These are phyloP conservation scores for Thuja plicata DNA, from an alignment of 83 land plant species.

Conservation along the genomic window DNA sequence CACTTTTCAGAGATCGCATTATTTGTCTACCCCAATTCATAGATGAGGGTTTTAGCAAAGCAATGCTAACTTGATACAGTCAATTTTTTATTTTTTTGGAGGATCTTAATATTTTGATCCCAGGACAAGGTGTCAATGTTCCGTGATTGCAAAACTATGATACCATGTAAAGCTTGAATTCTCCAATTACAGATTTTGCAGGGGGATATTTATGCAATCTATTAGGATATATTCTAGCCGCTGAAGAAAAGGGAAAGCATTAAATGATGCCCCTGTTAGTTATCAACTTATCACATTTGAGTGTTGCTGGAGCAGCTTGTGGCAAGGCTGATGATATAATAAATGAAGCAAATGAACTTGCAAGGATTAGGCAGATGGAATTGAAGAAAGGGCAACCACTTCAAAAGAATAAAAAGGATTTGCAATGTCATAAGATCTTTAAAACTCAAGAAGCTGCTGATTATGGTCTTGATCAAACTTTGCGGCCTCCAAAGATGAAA, in stretches of 20 bases:
- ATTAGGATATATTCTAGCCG: conserved; percentile 86
- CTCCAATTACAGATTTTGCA: conserved; percentile 79
- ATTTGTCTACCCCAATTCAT: conserved; percentile 83
- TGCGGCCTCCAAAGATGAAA: background rate
- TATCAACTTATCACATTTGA: conserved; percentile 73
- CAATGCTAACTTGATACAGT: conserved; percentile 84
- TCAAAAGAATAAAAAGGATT: conserved; percentile 40
- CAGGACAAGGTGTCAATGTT: conserved; percentile 95
- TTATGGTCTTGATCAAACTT: background rate
- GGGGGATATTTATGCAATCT: conserved; percentile 84
- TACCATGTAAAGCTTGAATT: conserved; percentile 88
- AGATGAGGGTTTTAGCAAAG: conserved; percentile 91
- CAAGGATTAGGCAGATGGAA: conserved; percentile 75
- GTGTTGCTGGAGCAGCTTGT: conserved; percentile 89
- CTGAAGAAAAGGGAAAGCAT: conserved; percentile 89
- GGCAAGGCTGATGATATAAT: conserved; percentile 95
- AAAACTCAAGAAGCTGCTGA: background rate
- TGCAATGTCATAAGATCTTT: no score
- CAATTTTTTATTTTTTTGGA: conserved; percentile 63
- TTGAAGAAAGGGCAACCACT: conserved; percentile 87
- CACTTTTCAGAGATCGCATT: conserved; percentile 83
- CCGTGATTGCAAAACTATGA: conserved; percentile 76
- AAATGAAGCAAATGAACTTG: conserved; percentile 87
- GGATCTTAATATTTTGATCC: conserved; percentile 66
- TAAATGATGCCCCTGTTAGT: conserved; percentile 78